These are phyloP conservation scores for Leptographium flavum DNA, from an alignment of 2,329 filamentous ascomycete genomes.

Conservation along the genomic window DNA sequence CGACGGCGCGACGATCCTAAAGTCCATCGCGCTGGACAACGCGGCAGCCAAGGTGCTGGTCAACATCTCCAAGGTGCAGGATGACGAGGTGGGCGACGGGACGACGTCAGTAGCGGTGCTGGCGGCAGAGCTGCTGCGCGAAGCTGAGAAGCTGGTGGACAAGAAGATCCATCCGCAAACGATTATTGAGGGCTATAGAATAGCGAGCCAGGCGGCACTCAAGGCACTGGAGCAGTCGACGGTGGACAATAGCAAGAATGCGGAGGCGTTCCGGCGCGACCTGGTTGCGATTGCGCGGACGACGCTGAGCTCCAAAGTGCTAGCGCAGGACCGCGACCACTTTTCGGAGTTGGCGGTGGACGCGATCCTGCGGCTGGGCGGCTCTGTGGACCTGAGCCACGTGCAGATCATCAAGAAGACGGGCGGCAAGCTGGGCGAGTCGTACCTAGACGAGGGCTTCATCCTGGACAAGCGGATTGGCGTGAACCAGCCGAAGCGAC, in stretches of 20 bases:
- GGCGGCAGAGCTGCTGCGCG: conserved; percentile 84
- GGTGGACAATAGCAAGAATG: conserved; percentile 77
- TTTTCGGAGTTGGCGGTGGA: conserved; percentile 84
- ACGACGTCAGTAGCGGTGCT: conserved; percentile 96
- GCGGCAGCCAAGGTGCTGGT: conserved; percentile 96
- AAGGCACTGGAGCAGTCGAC: conserved; percentile 71
- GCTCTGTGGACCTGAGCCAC: conserved; percentile 85
- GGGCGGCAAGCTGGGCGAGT: conserved; percentile 92
- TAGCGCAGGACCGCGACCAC: conserved; percentile 84
- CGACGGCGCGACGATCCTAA: conserved; percentile 95
- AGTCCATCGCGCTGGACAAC: conserved; percentile 96
- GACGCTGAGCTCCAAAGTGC: conserved; percentile 92
- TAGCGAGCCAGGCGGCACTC: conserved; percentile 83
- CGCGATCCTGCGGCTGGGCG: conserved; percentile 78
- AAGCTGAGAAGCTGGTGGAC: conserved; percentile 93
- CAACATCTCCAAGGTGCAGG: conserved; percentile 98
- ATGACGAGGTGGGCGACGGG: conserved; percentile 95
- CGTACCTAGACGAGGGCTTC: conserved; percentile 94
- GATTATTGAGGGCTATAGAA: conserved; percentile 97
- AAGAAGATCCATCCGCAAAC: conserved; percentile 99
- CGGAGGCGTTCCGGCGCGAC: conserved; percentile 76
- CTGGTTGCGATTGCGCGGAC: conserved; percentile 83
- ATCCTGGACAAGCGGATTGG: conserved; percentile 99
- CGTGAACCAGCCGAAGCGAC: conserved; percentile 91
- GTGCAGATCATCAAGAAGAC: conserved; percentile 99